phyloP scores from a whole-genome alignment of 2,329 filamentous ascomycete genomes.

The Incumbomyces lentus region DNA sequence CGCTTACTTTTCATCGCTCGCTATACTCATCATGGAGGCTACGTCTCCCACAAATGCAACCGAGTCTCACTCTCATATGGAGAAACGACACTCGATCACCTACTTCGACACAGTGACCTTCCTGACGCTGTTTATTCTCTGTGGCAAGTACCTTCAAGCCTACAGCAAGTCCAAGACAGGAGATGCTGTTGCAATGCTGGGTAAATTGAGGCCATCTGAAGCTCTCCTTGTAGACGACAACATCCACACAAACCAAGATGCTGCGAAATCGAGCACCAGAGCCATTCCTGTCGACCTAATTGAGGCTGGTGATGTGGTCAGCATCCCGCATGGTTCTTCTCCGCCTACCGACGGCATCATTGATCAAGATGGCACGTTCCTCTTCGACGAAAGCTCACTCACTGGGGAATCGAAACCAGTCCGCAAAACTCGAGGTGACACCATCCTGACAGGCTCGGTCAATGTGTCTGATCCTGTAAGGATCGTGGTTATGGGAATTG shows the following conservation, averaged over 20 bases:
- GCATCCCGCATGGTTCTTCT: slow-evolving; percentile 67
- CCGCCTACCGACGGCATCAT: slow-evolving; percentile 73
- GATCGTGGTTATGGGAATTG: slow-evolving; percentile 34
- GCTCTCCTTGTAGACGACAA: slow-evolving; percentile 52
- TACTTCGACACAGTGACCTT: slow-evolving; percentile 95
- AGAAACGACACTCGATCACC: slow-evolving; percentile 21
- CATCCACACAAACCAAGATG: slow-evolving; percentile 2
- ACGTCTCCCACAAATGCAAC: slow-evolving; percentile 33
- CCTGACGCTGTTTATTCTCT: slow-evolving; percentile 74
- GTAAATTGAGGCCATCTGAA: slow-evolving; percentile 65
- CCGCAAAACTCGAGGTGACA: slow-evolving; percentile 31
- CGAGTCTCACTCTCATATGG: slow-evolving; percentile 4
- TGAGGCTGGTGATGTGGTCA: slow-evolving; percentile 63
- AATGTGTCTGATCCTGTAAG: slow-evolving; percentile 37
- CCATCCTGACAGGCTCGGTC: slow-evolving; percentile 38
- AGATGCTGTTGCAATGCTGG: slow-evolving; percentile 70
- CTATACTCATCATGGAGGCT: slow-evolving; percentile 57
- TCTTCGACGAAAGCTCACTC: slow-evolving; percentile 82
- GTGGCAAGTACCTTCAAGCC: slow-evolving; percentile 53
- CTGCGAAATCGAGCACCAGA: slow-evolving; percentile 20
- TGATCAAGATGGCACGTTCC: slow-evolving; percentile 44
- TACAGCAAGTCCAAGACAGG: slow-evolving; percentile 88
- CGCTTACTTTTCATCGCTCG: slow-evolving; percentile 74
- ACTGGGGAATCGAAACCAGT: slow-evolving; percentile 49
- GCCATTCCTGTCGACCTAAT: slow-evolving; percentile 57